phyloP scores from a whole-genome alignment of 2,329 filamentous ascomycete genomes.

The Xylariaceae sp. region DNA sequence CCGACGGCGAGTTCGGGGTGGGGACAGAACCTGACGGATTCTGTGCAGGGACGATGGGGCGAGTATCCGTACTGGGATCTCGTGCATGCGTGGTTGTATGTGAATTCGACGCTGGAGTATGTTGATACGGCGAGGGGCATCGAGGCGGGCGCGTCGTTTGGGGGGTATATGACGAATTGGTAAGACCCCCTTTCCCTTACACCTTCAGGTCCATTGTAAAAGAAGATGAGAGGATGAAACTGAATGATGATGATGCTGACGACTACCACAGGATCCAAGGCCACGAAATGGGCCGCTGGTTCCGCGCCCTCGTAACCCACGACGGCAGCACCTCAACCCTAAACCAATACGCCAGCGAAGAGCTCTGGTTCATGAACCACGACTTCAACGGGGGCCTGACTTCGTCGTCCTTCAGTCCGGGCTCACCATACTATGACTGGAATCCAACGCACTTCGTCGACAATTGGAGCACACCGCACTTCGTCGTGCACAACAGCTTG shows the following conservation, averaged over 20 bases:
- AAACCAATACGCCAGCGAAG: conserved; percentile 33
- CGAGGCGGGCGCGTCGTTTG: conserved; percentile 48
- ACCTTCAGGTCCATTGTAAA: too few relatives aligned
- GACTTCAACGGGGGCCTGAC: conserved; percentile 46
- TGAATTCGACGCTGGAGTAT: conserved; percentile 45
- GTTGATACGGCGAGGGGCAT: conserved; percentile 48
- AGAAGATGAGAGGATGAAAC: too few relatives aligned
- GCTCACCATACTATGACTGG: conserved; percentile 42
- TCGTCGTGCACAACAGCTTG: conserved; percentile 63
- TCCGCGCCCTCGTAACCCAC: conserved; percentile 53
- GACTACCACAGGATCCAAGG: conserved; percentile 43
- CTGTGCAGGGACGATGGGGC: conserved; percentile 46
- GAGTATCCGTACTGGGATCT: conserved; percentile 50
- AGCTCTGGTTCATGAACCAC: conserved; percentile 36
- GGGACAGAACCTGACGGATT: conserved; percentile 49
- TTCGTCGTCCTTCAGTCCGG: conserved; percentile 35
- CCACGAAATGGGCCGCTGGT: conserved; percentile 48
- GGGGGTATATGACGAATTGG: conserved; percentile 54
- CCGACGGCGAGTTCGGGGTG: conserved; percentile 50
- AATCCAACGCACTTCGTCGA: conserved; percentile 43
- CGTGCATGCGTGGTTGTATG: conserved; percentile 48
- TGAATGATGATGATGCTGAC: too few relatives aligned
- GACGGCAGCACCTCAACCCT: conserved; percentile 40
- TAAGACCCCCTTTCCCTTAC: conserved; percentile 26
- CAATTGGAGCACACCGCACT: conserved; percentile 63